Percentiles rank a stretch among this genome's conserved stretches.
phyloP scores from a whole-genome alignment of 257 asterid species.

The Solanum phureja region DNA sequence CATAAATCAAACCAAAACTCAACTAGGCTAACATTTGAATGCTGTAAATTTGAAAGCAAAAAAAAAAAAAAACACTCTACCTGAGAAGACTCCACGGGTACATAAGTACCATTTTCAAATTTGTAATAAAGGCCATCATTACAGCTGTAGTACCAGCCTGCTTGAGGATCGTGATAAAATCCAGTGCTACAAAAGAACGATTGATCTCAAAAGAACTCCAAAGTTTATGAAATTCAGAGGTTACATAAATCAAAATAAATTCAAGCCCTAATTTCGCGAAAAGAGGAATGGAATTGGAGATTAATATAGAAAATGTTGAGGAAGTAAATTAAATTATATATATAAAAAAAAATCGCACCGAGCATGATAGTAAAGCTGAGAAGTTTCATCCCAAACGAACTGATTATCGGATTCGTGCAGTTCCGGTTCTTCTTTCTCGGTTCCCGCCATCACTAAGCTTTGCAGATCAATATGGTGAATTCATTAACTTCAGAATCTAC shows the following conservation, averaged over 20 bases:
- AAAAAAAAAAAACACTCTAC: slow-evolving; percentile 7
- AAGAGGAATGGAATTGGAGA: background rate
- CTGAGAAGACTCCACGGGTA: slow-evolving; percentile 44
- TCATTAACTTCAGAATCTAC: background rate
- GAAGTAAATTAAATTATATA: background rate
- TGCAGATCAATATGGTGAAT: background rate
- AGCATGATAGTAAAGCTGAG: slow-evolving; percentile 83
- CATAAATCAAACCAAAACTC: background rate
- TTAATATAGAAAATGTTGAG: background rate
- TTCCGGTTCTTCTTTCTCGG: background rate
- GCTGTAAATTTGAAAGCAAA: background rate
- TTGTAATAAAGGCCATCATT: slow-evolving; percentile 76
- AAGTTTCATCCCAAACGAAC: slow-evolving; percentile 76
- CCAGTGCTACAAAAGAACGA: slow-evolving; percentile 48
- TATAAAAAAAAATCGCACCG: slow-evolving; percentile 29
- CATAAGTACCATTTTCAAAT: slow-evolving; percentile 81
- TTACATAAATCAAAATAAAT: background rate
- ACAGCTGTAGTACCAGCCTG: slow-evolving; percentile 84
- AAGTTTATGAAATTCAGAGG: background rate
- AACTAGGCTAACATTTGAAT: background rate
- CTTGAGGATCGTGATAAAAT: slow-evolving; percentile 78
- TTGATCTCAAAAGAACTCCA: background rate
- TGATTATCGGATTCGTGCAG: slow-evolving; percentile 20
- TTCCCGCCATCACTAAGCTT: slow-evolving; percentile 40
- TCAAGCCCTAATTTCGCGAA: slow-evolving; percentile 1